Percentiles rank a stretch among this genome's conserved stretches.
Conservation (phyloP, 2,329 filamentous ascomycete genomes). For the Colletotrichum euphorbiae region DNA sequence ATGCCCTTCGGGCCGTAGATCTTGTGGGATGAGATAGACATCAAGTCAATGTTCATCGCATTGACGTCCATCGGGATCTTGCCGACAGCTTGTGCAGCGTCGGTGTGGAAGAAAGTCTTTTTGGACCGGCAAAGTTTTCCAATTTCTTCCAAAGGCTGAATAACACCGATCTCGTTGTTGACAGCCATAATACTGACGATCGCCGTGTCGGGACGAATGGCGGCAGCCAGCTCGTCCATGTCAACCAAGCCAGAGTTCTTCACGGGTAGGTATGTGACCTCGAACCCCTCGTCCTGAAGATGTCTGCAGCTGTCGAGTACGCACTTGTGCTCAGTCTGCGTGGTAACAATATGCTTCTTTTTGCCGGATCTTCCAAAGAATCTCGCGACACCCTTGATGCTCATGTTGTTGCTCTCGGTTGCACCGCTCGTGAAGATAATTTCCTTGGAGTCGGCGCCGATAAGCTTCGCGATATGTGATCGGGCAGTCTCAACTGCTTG, state of each 20-base stretch:
- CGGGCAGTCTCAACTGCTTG: constrained; percentile 91
- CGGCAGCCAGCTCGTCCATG: constrained; percentile 85
- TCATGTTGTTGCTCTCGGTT: constrained; percentile 99
- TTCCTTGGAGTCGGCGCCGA: constrained; percentile 95
- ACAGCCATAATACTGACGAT: constrained; percentile 98
- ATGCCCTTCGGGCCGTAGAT: constrained; percentile 98
- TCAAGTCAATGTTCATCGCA: constrained; percentile 96
- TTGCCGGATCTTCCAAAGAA: constrained; percentile 94
- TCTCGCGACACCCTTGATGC: constrained; percentile 95
- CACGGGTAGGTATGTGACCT: constrained; percentile 96
- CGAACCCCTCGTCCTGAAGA: constrained; percentile 95
- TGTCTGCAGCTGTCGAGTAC: constrained; percentile 97
- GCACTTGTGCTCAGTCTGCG: constrained; percentile 98
- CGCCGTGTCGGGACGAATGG: constrained; percentile 90
- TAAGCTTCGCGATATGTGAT: constrained; percentile 83
- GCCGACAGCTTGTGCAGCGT: constrained; percentile 96
- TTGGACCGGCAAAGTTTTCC: constrained; percentile 89
- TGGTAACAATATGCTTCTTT: constrained; percentile 98
- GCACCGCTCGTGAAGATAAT: constrained; percentile 99
- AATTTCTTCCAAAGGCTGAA: constrained; percentile 94
- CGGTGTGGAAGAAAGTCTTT: constrained; percentile 98
- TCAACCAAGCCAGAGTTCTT: constrained; percentile 86
- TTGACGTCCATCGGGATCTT: constrained; percentile 98
- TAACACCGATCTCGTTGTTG: constrained; percentile 99
- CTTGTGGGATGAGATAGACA: constrained; percentile 99